phyloP scores from a whole-genome alignment of 352 stramenopile species.

The Elongisporangium prolatum region DNA sequence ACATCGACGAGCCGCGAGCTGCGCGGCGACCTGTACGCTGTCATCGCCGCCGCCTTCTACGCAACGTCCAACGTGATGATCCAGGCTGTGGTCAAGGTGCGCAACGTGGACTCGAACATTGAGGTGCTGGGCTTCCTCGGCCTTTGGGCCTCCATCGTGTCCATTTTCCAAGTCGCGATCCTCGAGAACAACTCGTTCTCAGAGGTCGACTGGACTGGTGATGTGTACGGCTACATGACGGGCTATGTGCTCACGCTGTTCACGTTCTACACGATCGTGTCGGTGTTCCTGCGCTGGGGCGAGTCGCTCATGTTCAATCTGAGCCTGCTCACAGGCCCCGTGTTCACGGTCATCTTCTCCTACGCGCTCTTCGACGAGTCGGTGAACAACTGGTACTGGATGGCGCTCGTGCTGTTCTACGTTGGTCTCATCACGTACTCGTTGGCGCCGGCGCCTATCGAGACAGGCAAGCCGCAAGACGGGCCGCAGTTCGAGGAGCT shows the following conservation, averaged over 20 bases:
- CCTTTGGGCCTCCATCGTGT: slow-evolving; percentile 46
- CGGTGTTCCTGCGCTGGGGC: slow-evolving; percentile 47
- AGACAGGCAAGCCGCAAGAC: slow-evolving; percentile 9
- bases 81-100: slow-evolving; percentile 59
- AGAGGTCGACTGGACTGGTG: slow-evolving; percentile 35
- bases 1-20: slow-evolving; percentile 28
- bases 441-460: slow-evolving; percentile 26
- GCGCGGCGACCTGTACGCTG: slow-evolving; percentile 51
- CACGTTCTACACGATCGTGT: slow-evolving; percentile 58
- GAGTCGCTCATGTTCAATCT: slow-evolving; percentile 74
- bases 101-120: slow-evolving; percentile 50
- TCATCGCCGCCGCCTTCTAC: slow-evolving; percentile 57
- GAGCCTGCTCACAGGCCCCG: slow-evolving; percentile 44
- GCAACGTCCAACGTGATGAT: slow-evolving; percentile 70
- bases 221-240: slow-evolving; percentile 50
- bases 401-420: slow-evolving; percentile 53
- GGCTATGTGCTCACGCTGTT: slow-evolving; percentile 56
- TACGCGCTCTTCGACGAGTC: slow-evolving; percentile 55
- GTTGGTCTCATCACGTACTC: slow-evolving; percentile 48
- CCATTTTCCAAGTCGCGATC: slow-evolving; percentile 45
- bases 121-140: slow-evolving; percentile 52
- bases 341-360: slow-evolving; percentile 55
- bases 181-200: slow-evolving; percentile 40
- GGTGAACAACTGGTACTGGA: slow-evolving; percentile 61
- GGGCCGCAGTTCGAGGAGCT: slow-evolving; percentile 4